phyloP scores from a whole-genome alignment of 345 rosid genomes.

The Ailanthus altissimus region DNA sequence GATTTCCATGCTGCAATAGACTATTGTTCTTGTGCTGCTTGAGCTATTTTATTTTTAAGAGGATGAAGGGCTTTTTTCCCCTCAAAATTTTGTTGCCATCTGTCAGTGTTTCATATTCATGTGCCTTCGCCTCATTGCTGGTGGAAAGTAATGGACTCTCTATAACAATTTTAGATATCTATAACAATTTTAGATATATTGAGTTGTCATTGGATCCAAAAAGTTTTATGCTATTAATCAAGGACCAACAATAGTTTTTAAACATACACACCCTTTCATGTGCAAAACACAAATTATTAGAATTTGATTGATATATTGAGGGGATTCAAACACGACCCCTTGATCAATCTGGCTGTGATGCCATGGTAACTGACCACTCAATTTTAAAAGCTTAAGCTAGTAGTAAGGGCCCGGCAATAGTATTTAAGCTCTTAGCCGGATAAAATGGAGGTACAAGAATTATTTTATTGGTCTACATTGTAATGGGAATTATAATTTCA shows the following conservation, averaged over 20 bases:
- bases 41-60: conserved; percentile 4
- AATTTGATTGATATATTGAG: not conserved
- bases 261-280: not conserved
- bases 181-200: not conserved
- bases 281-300: not conserved
- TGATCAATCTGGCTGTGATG: not conserved
- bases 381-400: not conserved
- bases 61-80: not conserved
- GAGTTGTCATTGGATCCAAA: not conserved
- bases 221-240: not conserved
- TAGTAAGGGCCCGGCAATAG: not conserved
- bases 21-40: not conserved
- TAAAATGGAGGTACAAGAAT: not conserved
- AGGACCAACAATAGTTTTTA: not conserved
- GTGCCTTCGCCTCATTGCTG: not conserved
- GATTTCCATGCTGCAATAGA: not conserved
- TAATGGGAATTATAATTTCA: not conserved
- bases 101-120: not conserved
- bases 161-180: not conserved
- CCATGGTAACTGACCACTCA: not conserved
- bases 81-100: not conserved
- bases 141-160: not conserved
- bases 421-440: not conserved
- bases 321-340: not conserved
- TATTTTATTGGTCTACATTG: not conserved